Evolutionary conservation across 2,329 filamentous ascomycete genomes (phyloP).

Genomic region (Teratosphaeria nubilosa): DNA sequence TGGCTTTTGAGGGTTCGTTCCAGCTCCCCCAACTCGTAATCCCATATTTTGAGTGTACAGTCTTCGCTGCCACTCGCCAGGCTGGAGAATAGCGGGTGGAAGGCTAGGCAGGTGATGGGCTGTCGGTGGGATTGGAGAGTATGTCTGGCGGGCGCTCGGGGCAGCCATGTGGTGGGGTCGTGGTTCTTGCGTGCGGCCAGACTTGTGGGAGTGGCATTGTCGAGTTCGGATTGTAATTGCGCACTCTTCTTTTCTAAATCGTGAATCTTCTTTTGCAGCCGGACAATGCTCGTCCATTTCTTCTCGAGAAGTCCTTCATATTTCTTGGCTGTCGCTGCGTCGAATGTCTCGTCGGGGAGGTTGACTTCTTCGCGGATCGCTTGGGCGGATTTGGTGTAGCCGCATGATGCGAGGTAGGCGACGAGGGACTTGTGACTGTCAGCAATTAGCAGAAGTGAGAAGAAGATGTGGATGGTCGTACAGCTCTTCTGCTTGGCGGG

Average conservation of each 20-base stretch:
- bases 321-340: slow-evolving; percentile 76
- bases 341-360: slow-evolving; percentile 58
- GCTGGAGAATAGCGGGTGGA: slow-evolving; percentile 84
- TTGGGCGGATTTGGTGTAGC: slow-evolving; percentile 58
- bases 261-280: slow-evolving; percentile 96
- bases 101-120: slow-evolving; percentile 77
- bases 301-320: slow-evolving; percentile 92
- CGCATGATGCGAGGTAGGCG: slow-evolving; percentile 70
- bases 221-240: slow-evolving; percentile 69
- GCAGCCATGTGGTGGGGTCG: slow-evolving; percentile 79
- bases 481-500: slow-evolving; percentile 81
- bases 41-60: slow-evolving; percentile 92
- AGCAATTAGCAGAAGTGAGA: slow-evolving; percentile 2
- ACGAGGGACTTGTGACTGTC: slow-evolving; percentile 85
- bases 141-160: slow-evolving; percentile 70
- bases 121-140: slow-evolving; percentile 72
- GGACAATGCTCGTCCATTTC: slow-evolving; percentile 95
- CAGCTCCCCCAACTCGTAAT: slow-evolving; percentile 87
- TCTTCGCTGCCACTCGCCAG: slow-evolving; percentile 87
- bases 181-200: slow-evolving; percentile 64
- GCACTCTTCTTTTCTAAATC: slow-evolving; percentile 72
- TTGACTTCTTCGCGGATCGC: slow-evolving; percentile 68
- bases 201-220: slow-evolving; percentile 70
- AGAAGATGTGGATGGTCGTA: slow-evolving; percentile 38
- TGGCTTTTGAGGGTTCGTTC: slow-evolving; percentile 88